Evolutionary conservation across 306 rosid species (phyloP).

Genomic region (Echinosophora koreensis): DNA sequence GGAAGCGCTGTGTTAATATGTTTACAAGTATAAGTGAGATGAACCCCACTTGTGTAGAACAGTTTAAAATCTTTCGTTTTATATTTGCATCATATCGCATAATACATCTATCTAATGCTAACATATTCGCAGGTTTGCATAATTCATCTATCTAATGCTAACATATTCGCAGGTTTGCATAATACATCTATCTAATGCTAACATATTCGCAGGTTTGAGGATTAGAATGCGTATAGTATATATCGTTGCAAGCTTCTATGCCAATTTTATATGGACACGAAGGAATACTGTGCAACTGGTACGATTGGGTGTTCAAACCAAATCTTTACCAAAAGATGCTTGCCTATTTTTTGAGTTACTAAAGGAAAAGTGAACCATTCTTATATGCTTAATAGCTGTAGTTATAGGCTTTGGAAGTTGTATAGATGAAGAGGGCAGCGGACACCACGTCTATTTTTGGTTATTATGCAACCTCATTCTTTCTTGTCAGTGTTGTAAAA

Average conservation of each 20-base stretch:
- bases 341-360: constrained; percentile 3
- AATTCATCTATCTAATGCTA: constrained; percentile 21
- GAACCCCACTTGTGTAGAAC: constrained; percentile 5
- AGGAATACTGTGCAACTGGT: constrained; percentile 38
- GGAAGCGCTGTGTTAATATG: not conserved
- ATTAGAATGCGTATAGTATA: constrained; percentile 38
- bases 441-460: constrained; percentile 6
- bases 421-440: constrained; percentile 44
- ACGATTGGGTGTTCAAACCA: constrained; percentile 31
- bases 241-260: constrained; percentile 46
- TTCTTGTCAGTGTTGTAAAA: constrained; percentile 40
- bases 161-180: constrained; percentile 37
- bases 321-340: constrained; percentile 10
- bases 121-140: constrained; percentile 37
- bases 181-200: constrained; percentile 22
- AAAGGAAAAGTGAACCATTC: constrained; percentile 29
- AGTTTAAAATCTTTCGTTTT: constrained; percentile 5
- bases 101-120: constrained; percentile 22
- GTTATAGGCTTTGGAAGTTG: constrained; percentile 40
- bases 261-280: constrained; percentile 36
- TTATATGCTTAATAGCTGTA: constrained; percentile 35
- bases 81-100: not conserved
- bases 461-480: constrained; percentile 38
- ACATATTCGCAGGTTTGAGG: constrained; percentile 63
- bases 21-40: constrained; percentile 21